Evolutionary conservation across 73 alveolate species (phyloP), one percentile per base, ranked within the genome.

Genomic region (Paramecium caudatum): DNA sequence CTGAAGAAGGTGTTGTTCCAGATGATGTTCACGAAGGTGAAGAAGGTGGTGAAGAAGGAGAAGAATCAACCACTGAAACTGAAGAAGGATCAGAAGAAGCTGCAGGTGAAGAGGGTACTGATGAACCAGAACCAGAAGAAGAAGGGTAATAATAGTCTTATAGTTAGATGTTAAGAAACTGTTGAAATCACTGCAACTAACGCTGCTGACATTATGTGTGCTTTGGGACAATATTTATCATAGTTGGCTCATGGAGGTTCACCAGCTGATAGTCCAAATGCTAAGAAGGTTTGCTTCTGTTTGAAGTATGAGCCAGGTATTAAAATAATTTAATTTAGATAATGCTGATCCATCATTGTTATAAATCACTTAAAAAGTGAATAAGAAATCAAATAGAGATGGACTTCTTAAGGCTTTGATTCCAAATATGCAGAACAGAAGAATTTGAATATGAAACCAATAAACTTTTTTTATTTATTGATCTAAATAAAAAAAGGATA

Each of bases 221-320:
- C 88, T 10, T 74, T 74, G 32, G 88, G 88, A 8, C 32, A 74
- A 74, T 74, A 74, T 74, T 74, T 74, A 68, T 39, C 69, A 23
- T 27, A 74, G 32, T 74, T 74, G 88, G 88, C 88, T 74, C 88
- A 74, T 19, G 88, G 88, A 41, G 88, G 88, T 9, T 41, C 69
- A 19, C 43, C 39, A 21, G n/a, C 88, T 27, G 88, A 37, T 41
- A 17, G 88, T 74, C 69, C 88, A 19, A 74, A 37, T 3, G 69
- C 88, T 43, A 74, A 74, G 68, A 74, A 74, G 36, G 88, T 74
- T n/a, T 74, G 88, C 68, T 74, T 74, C 88, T 74, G 88, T 25
- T 45, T 74, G 41, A 74, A 74, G 32, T 74, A 74, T 45, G 39
- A 39, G 21, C 55, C 43, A 74, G 88, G 88, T 74, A 74, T 10